phyloP scores from a whole-genome alignment of 495 filamentous ascomycete species.

The Patellaria atrata region DNA sequence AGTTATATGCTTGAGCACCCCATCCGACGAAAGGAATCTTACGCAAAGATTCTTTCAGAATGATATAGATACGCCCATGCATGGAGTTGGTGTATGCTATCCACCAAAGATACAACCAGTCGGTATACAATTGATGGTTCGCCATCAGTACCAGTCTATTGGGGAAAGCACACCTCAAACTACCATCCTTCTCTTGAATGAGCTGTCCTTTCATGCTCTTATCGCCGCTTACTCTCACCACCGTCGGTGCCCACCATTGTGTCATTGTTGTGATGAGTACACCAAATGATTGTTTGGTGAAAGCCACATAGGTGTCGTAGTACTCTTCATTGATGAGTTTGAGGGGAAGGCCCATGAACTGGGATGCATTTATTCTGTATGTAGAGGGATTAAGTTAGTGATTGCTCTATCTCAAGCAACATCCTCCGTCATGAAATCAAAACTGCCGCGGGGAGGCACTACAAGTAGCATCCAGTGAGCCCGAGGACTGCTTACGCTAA shows the following conservation, averaged over 20 bases:
- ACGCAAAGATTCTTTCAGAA: conserved; percentile 30
- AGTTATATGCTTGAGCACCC: conserved; percentile 30
- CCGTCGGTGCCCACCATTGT: conserved; percentile 29
- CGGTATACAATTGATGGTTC: conserved; percentile 31
- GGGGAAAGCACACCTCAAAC: conserved; percentile 28
- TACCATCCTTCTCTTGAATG: conserved; percentile 25
- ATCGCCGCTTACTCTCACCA: conserved; percentile 29
- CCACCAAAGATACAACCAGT: conserved; percentile 33
- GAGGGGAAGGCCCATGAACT: conserved; percentile 29
- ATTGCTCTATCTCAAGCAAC: not conserved
- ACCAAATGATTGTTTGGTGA: conserved; percentile 32
- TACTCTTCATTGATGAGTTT: conserved; percentile 28
- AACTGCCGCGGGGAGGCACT: no score
- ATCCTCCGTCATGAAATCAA: not conserved
- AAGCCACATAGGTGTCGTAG: conserved; percentile 31
- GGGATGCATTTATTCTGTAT: conserved; percentile 27
- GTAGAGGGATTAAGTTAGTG: not conserved
- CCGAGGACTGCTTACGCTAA: conserved; percentile 22
- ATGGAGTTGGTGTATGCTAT: conserved; percentile 31
- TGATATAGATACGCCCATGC: conserved; percentile 32
- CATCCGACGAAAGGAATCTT: conserved; percentile 29
- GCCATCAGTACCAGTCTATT: conserved; percentile 30
- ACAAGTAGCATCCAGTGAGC: no score
- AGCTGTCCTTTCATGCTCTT: conserved; percentile 28
- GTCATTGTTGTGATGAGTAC: conserved; percentile 30